Conservation (phyloP, 176 grass and related monocot species). For the Urochloa ruziziensis region DNA sequence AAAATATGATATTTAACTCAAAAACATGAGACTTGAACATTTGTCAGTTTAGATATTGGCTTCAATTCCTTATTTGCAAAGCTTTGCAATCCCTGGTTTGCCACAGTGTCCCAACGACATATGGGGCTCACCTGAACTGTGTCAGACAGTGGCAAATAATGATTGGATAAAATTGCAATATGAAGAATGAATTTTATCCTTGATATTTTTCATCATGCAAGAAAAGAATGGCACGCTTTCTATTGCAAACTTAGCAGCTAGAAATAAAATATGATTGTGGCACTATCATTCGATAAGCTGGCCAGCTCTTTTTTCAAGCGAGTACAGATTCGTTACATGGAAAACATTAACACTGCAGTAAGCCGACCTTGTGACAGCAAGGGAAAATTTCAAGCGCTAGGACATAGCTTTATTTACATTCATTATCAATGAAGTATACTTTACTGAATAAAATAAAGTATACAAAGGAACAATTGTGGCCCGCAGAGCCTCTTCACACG, state of each 20-base stretch:
- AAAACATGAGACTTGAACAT: not conserved
- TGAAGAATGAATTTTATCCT: not conserved
- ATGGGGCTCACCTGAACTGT: too few species aligned
- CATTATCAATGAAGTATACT: not conserved
- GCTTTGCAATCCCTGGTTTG: too few species aligned
- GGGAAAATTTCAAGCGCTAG: not conserved
- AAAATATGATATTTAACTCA: not conserved
- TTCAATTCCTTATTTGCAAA: not conserved
- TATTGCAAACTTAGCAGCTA: constrained; percentile 2
- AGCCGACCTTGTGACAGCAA: not conserved
- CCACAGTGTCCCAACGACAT: too few species aligned
- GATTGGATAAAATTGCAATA: too few species aligned
- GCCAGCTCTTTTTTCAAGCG: not conserved
- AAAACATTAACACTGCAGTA: not conserved
- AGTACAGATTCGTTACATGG: not conserved
- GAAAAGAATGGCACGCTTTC: not conserved
- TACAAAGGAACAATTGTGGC: constrained; percentile 1
- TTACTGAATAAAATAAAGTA: constrained; percentile 6
- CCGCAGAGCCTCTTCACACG: not conserved
- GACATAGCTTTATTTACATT: not conserved
- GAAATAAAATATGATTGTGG: not conserved
- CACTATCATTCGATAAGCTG: not conserved
- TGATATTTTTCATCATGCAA: constrained; percentile 15
- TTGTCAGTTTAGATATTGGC: not conserved
- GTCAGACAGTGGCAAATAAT: too few species aligned